A percentile compares a stretch with the other conserved stretches of the same genome.
phyloP scores from a whole-genome alignment of 306 rosid species.

The Macrotyloma uniflorum region DNA sequence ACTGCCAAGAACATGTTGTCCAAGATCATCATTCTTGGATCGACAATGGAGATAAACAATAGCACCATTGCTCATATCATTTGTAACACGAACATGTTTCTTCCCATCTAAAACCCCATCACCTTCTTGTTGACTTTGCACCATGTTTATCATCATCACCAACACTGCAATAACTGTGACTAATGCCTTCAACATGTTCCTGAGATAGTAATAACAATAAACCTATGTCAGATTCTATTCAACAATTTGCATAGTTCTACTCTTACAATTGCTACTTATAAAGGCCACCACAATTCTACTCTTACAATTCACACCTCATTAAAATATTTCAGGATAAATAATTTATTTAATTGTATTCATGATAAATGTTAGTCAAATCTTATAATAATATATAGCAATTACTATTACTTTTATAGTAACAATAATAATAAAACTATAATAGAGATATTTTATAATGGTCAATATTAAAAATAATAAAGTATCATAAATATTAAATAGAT shows the following conservation, averaged over 20 bases:
- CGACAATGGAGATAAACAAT: neutral
- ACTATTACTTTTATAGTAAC: too few species aligned
- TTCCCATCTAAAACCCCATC: neutral
- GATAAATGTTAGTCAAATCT: too few species aligned
- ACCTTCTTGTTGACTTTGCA: neutral
- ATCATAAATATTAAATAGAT: too few species aligned
- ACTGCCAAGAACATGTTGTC: neutral
- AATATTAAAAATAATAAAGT: too few species aligned
- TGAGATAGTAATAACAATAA: neutral
- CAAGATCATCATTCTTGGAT: neutral
- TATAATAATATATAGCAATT: too few species aligned
- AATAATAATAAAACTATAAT: too few species aligned
- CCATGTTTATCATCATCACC: neutral
- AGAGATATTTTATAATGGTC: too few species aligned
- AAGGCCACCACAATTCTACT: too few species aligned
- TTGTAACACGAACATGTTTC: neutral
- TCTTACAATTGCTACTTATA: neutral
- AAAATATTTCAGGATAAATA: too few species aligned
- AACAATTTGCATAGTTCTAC: neutral
- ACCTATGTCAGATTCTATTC: neutral
- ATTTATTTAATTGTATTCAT: too few species aligned
- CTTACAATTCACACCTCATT: too few species aligned
- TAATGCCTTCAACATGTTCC: neutral
- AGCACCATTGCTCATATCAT: neutral
- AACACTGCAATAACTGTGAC: neutral